phyloP scores from a whole-genome alignment of 2,329 filamentous ascomycete species.

The Fusarium sp. region DNA sequence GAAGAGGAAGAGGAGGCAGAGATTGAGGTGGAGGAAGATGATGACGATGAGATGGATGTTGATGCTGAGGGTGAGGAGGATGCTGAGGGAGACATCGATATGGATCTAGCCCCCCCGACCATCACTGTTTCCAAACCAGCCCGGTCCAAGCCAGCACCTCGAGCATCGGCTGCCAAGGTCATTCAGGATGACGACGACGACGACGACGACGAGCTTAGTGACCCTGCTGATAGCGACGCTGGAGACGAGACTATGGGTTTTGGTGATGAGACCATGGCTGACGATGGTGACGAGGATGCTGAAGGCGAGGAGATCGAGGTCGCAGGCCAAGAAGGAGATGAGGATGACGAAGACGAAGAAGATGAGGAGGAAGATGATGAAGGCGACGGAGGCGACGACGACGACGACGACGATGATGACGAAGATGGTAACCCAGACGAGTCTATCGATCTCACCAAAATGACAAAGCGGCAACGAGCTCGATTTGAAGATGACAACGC shows the following conservation, averaged over 20 bases:
- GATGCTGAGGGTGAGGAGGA: slow-evolving; percentile 59
- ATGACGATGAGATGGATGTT: slow-evolving; percentile 52
- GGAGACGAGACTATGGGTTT: slow-evolving; percentile 51
- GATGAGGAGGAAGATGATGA: slow-evolving; percentile 53
- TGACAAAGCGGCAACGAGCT: slow-evolving; percentile 69
- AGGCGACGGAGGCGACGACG: slow-evolving; percentile 54
- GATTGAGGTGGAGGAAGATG: slow-evolving; percentile 54
- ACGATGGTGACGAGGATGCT: slow-evolving; percentile 58
- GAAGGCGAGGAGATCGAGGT: slow-evolving; percentile 58
- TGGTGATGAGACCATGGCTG: slow-evolving; percentile 58
- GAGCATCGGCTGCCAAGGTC: slow-evolving; percentile 47
- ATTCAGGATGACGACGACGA: slow-evolving; percentile 57
- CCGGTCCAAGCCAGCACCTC: slow-evolving; percentile 49
- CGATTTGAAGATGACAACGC: slow-evolving; percentile 64
- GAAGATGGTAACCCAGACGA: slow-evolving; percentile 59
- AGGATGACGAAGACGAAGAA: slow-evolving; percentile 55
- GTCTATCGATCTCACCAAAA: slow-evolving; percentile 65
- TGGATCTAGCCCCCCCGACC: slow-evolving; percentile 52
- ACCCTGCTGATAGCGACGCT: slow-evolving; percentile 61
- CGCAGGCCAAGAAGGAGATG: slow-evolving; percentile 54
- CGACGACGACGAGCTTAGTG: slow-evolving; percentile 65
- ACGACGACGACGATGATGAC: slow-evolving; percentile 56
- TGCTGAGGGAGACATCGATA: slow-evolving; percentile 58
- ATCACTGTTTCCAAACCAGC: slow-evolving; percentile 62
- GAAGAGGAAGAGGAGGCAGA: slow-evolving; percentile 52